Base-by-base conservation (phyloP, 1,139 yeast species). In the Blastobotrys proliferans region DNA sequence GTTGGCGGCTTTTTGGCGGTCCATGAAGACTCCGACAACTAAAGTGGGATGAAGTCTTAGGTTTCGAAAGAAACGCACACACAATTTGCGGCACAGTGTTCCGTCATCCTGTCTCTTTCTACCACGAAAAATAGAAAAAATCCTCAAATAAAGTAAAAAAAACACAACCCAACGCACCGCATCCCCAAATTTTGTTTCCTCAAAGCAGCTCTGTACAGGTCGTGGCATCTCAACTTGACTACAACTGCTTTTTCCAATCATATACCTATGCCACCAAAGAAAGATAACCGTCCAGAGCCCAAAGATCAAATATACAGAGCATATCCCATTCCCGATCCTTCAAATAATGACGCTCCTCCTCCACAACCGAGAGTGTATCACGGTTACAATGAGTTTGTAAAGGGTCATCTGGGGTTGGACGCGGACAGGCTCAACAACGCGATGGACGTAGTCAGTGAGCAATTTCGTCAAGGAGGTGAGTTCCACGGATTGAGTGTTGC, bases 1-100 rank as follows among this genome's bases (percentile, higher is more conserved):
- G 95, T 92, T 9, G 98, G 99, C 16, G 98, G 98, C 0, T 76
- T 92, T 47, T 68, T 92, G 40, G 92, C 88, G 2, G 97, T 90
- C 5, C 69, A 86, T 19, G 49, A 46, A 21, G 44, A 41, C 11
- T 32, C 34, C n/a, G n/a, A n/a, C n/a, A n/a, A n/a, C n/a, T n/a
- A n/a, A n/a, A n/a, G n/a, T n/a, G n/a, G n/a, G n/a, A n/a, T n/a
- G n/a, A n/a, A n/a, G n/a, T n/a, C n/a, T n/a, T n/a, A n/a, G n/a
- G n/a, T n/a, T n/a, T n/a, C n/a, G n/a, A n/a, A n/a, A n/a, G n/a
- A n/a, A n/a, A n/a, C n/a, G n/a, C n/a, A n/a, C n/a, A n/a, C n/a
- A n/a, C n/a, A n/a, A n/a, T n/a, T n/a, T n/a, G n/a, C n/a, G n/a
- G n/a, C n/a, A n/a, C n/a, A n/a, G n/a, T n/a, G n/a, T n/a, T n/a